A percentile compares a stretch with the other conserved stretches of the same genome.
phyloP scores from a whole-genome alignment of 441 rosid genomes.

The Cnidoscolus chayamansa region DNA sequence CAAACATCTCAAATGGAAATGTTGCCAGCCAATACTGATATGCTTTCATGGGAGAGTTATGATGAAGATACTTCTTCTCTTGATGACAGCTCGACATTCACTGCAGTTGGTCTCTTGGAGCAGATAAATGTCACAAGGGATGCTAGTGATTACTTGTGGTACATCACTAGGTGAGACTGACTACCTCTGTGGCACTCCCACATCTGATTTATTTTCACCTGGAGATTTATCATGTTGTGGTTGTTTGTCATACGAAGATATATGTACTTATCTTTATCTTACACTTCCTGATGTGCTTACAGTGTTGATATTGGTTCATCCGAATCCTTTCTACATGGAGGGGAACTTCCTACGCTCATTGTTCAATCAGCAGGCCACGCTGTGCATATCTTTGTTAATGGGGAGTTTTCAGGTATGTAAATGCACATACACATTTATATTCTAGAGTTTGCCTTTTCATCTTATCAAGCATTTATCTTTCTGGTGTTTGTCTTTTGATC shows the following conservation, averaged over 20 bases:
- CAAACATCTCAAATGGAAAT: conserved; percentile 93
- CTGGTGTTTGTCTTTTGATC: conserved; percentile 37
- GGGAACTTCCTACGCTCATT: conserved; percentile 80
- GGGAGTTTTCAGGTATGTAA: conserved; percentile 71
- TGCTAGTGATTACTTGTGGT: conserved; percentile 91
- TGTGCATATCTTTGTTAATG: conserved; percentile 83
- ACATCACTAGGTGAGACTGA: conserved; percentile 76
- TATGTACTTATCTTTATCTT: not conserved
- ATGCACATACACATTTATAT: conserved; percentile 1
- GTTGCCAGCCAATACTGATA: conserved; percentile 56
- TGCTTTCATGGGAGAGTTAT: conserved; percentile 79
- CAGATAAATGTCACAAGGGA: conserved; percentile 96
- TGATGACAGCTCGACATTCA: conserved; percentile 72
- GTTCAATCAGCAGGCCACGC: conserved; percentile 90
- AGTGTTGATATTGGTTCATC: conserved; percentile 74
- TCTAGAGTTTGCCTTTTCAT: not conserved
- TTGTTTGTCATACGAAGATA: not conserved
- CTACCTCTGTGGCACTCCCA: not conserved
- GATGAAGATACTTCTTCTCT: conserved; percentile 72
- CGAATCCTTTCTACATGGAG: conserved; percentile 84
- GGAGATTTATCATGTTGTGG: not conserved
- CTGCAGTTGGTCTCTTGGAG: conserved; percentile 76
- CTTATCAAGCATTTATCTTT: conserved; percentile 9
- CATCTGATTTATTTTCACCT: not conserved
- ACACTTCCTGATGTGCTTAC: conserved; percentile 20